Base-by-base conservation (phyloP, 257 asterid genomes). In the Petunia secreta region DNA sequence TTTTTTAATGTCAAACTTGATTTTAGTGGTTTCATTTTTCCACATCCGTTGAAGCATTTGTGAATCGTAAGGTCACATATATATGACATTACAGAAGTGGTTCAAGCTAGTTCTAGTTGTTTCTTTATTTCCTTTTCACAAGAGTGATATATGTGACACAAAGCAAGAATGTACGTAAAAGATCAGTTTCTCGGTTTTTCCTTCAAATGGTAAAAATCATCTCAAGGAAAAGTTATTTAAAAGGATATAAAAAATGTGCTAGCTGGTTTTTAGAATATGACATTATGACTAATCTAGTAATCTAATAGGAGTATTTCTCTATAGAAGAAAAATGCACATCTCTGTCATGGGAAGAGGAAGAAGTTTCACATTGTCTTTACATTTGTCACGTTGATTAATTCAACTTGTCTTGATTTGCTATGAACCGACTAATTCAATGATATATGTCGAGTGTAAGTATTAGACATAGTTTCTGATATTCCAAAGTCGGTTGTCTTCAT, bases 181-280 rank as follows among this genome's bases (percentile, higher is more conserved):
- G 48, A 46, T 46, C 48, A 5, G 46, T 66, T 48, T 48, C 2
- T 48, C 40, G 8, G 40, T 8, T 43, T 39, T n/a, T 43, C n/a
- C 57, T 68, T 68, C 57, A 43, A 68, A 68, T 44, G 57, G 57
- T 68, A 44, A 68, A 66, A 68, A 57, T 16, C 39, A 43, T 68
- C 40, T 68, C 40, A 39, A 43, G 25, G n/a, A 68, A 68, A 41
- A 4, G 3, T n/a, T n/a, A n/a, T 37, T 43, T 0, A 14, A 43
- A 8, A 2, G 75, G 75, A 15, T 6, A 34, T 38, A n/a, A 67
- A 34, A n/a, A 15, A 43, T 8, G 8, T 43, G 75, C 13, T 67
- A n/a, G 8, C 2, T 43, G 75, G 41, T 8, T 58, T 54, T 48
- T 8, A 57, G 8, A 57, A 15, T 57, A 57, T 15, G 63, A 57